These are phyloP conservation scores for Tetrahymena elliotti DNA, from an alignment of 73 alveolate genomes.

Conservation along the genomic window DNA sequence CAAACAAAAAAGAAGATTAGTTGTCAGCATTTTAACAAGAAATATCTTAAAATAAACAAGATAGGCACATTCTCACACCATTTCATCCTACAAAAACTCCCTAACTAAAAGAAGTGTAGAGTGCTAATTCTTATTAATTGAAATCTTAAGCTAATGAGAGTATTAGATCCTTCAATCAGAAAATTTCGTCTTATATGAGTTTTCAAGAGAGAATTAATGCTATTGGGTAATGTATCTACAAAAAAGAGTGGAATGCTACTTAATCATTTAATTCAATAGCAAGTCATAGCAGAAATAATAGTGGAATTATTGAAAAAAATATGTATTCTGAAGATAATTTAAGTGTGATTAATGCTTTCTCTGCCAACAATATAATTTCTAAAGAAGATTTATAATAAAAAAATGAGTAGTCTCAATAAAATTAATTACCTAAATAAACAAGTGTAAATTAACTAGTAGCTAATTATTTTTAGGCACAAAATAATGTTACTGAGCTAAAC, in stretches of 20 bases:
- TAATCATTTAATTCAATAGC: neutral
- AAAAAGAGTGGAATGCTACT: neutral
- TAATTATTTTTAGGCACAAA: neutral
- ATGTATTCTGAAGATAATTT: neutral
- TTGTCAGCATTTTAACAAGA: neutral
- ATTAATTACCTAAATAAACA: neutral
- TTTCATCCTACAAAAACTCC: neutral
- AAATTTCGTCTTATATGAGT: neutral
- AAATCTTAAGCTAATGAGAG: neutral
- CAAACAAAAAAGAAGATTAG: neutral
- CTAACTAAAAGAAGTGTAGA: neutral
- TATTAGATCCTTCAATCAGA: neutral
- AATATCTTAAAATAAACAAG: neutral
- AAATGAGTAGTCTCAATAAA: neutral
- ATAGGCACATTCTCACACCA: neutral
- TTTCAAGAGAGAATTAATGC: neutral
- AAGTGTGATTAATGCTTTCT: neutral
- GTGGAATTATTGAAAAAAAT: neutral
- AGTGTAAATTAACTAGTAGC: neutral
- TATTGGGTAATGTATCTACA: neutral
- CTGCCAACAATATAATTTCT: neutral
- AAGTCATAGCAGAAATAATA: neutral
- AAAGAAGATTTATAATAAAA: neutral
- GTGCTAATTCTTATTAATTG: neutral
- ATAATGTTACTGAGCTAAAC: neutral